Conservation (phyloP, 176 grass and related monocot species). For the Lolium multiflorum region DNA sequence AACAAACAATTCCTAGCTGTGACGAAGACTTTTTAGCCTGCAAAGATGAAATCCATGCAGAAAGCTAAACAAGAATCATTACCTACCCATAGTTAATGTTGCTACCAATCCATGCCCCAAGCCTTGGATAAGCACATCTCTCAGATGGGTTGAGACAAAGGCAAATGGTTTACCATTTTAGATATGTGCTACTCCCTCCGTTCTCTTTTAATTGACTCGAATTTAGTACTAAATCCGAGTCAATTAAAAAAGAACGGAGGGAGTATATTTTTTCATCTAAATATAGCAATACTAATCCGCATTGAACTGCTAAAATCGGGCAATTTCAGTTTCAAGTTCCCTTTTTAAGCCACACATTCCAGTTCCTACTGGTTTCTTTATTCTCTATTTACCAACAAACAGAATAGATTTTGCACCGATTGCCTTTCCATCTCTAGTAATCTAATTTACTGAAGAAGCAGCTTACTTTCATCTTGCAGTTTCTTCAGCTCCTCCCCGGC, state of each 20-base stretch:
- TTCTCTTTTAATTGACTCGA: no score
- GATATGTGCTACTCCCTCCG: not conserved
- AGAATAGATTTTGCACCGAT: not conserved
- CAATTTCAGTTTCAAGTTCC: not conserved
- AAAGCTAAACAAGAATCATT: no score
- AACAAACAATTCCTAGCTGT: conserved; percentile 20
- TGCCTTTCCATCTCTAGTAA: conserved; percentile 39
- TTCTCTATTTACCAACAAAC: no score
- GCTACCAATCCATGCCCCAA: no score
- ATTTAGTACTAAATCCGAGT: no score
- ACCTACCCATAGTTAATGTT: no score
- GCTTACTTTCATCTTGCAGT: conserved; percentile 46
- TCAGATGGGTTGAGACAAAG: not conserved
- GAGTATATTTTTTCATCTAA: not conserved
- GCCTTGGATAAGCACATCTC: no score
- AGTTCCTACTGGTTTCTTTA: no score
- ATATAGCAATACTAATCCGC: not conserved
- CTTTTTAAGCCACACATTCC: no score
- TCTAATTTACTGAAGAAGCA: conserved; percentile 48
- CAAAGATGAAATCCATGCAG: no score
- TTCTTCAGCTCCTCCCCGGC: conserved; percentile 52
- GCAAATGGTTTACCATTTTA: not conserved
- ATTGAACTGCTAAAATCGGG: not conserved
- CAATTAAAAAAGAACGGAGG: no score
- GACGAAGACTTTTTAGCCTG: no score